Conservation (phyloP, 768 basidiomycete species). For the Amanita fuliginea region DNA sequence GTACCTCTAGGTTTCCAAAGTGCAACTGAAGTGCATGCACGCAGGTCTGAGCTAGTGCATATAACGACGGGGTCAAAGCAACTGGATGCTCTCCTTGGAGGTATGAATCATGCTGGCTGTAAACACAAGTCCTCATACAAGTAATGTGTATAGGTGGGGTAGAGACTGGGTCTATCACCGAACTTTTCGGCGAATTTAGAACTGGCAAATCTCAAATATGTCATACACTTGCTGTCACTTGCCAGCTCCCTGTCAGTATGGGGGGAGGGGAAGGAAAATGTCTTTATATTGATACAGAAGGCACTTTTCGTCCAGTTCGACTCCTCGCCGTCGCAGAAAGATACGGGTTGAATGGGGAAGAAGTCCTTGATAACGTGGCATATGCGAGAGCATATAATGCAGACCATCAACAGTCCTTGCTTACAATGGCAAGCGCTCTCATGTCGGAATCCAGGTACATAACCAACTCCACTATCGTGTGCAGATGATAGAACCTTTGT, state of each 20-base stretch:
- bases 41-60: slow-evolving; percentile 88
- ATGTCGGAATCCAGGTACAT: slow-evolving; percentile 95
- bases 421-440: slow-evolving; percentile 90
- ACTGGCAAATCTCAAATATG: slow-evolving; percentile 98
- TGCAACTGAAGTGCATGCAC: slow-evolving; percentile 93
- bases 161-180: slow-evolving; percentile 97
- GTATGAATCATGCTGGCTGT: slow-evolving; percentile 25
- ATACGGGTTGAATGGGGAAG: slow-evolving; percentile 94
- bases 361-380: slow-evolving; percentile 96
- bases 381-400: slow-evolving; percentile 99
- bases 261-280: slow-evolving; percentile 99
- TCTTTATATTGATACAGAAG: slow-evolving; percentile 97
- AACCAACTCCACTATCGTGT: not conserved
- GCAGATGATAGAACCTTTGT: slow-evolving; percentile 2
- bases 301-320: slow-evolving; percentile 95
- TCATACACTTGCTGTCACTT: slow-evolving; percentile 96
- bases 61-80: slow-evolving; percentile 97
- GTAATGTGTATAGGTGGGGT: slow-evolving; percentile 59
- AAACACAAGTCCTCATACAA: slow-evolving; percentile 6
- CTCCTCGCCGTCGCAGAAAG: slow-evolving; percentile 91
- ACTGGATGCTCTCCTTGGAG: slow-evolving; percentile 89
- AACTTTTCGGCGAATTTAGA: slow-evolving; percentile 96
- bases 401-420: slow-evolving; percentile 86
- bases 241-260: slow-evolving; percentile 94
- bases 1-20: slow-evolving; percentile 97